phyloP scores from a whole-genome alignment of 805 yeast genomes.

The Nakazawaea peltata region DNA sequence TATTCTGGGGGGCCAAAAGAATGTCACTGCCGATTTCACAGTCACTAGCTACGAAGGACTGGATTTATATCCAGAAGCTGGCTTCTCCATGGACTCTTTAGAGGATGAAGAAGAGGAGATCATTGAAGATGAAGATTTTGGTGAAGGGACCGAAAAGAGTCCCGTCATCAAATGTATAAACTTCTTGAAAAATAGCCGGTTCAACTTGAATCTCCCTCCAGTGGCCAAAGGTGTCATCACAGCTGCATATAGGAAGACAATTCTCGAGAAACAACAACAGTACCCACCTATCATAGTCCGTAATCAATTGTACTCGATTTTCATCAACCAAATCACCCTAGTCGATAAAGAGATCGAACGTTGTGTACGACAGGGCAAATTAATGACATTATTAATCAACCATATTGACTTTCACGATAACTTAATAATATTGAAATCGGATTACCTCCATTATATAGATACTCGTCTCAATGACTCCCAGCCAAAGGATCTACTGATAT shows the following conservation, averaged over 20 bases:
- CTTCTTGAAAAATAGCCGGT: constrained; percentile 14
- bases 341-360: constrained; percentile 39
- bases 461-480: background rate
- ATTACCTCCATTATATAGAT: constrained; percentile 12
- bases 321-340: constrained; percentile 36
- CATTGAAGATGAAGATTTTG: background rate
- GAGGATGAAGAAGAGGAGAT: constrained; percentile 3
- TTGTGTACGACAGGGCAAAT: constrained; percentile 25
- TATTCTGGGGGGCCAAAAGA: background rate
- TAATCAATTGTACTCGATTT: constrained; percentile 42
- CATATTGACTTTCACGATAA: constrained; percentile 37
- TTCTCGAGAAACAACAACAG: constrained; percentile 12
- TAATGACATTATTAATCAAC: constrained; percentile 27
- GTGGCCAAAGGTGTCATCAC: constrained; percentile 17
- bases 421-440: constrained; percentile 22
- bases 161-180: constrained; percentile 13
- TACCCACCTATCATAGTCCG: constrained; percentile 31
- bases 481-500: constrained; percentile 22
- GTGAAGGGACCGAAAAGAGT: background rate
- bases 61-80: constrained; percentile 5
- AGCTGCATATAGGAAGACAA: constrained; percentile 14
- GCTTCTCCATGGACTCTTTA: background rate
- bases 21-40: background rate
- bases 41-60: constrained; percentile 7
- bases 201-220: constrained; percentile 14